Percentiles rank a stretch among this genome's conserved stretches.
phyloP scores from a whole-genome alignment of 352 stramenopile species.

The Phytophthora tubulina region DNA sequence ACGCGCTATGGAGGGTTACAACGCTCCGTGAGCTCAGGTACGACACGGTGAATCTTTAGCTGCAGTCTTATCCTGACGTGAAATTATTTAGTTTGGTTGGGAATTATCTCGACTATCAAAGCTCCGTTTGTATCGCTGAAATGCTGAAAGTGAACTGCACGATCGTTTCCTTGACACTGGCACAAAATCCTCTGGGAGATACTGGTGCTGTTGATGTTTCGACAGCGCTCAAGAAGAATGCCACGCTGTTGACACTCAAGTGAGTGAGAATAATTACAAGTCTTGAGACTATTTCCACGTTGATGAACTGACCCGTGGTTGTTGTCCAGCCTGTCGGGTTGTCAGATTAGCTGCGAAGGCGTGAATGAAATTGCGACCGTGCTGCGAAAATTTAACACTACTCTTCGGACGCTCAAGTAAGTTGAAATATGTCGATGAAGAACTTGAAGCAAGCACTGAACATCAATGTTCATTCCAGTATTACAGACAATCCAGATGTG shows the following conservation, averaged over 20 bases:
- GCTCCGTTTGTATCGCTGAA: constrained; percentile 46
- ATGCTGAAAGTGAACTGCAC: constrained; percentile 71
- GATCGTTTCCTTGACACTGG: constrained; percentile 52
- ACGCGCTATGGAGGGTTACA: constrained; percentile 53
- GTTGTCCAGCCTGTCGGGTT: constrained; percentile 46
- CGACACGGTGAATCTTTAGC: not conserved
- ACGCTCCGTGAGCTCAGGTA: constrained; percentile 55
- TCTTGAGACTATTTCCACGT: not conserved
- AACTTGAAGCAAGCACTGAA: too few relatives aligned
- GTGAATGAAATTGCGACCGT: constrained; percentile 40
- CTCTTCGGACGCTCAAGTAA: constrained; percentile 52
- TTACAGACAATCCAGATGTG: constrained; percentile 56
- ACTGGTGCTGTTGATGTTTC: constrained; percentile 57
- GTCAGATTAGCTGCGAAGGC: constrained; percentile 57
- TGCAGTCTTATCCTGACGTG: too few relatives aligned
- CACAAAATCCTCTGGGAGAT: constrained; percentile 57
- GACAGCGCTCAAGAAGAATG: constrained; percentile 63
- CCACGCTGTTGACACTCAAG: constrained; percentile 54
- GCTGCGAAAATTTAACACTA: constrained; percentile 62
- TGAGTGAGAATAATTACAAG: constrained; percentile 28
- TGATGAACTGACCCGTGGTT: not conserved
- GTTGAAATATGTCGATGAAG: constrained; percentile 2
- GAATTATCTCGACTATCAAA: constrained; percentile 72
- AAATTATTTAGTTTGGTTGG: constrained; percentile 44
- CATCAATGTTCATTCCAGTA: constrained; percentile 21